These are phyloP conservation scores for Cunninghamia lanceolata DNA, from an alignment of 75 land plant species.

Conservation along the genomic window DNA sequence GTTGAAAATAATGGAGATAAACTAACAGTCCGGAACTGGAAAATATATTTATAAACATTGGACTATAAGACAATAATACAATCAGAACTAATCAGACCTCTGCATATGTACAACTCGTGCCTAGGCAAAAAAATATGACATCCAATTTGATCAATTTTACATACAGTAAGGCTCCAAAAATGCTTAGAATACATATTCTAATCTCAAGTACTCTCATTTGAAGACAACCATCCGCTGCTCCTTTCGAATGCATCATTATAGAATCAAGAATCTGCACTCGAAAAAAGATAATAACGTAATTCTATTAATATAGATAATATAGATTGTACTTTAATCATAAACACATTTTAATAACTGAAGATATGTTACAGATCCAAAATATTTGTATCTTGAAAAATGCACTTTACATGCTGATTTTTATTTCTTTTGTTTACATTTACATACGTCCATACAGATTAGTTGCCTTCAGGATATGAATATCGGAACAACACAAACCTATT, in stretches of 20 bases:
- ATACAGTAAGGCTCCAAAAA: not conserved
- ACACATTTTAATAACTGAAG: not conserved
- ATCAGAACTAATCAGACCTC: not conserved
- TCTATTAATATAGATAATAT: no score
- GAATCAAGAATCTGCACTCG: not conserved
- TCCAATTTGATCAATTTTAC: not conserved
- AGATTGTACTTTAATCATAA: not conserved
- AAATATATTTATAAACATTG: not conserved
- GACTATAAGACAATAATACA: not conserved
- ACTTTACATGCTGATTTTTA: not conserved
- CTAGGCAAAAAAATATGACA: not conserved
- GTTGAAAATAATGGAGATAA: not conserved
- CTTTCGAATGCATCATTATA: not conserved
- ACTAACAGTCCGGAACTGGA: not conserved
- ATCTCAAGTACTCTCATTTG: not conserved
- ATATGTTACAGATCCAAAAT: not conserved
- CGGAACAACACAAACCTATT: not conserved
- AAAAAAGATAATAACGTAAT: not conserved
- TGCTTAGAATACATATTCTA: not conserved
- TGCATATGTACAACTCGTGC: constrained; percentile 6
- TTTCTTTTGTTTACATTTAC: not conserved
- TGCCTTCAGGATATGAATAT: not conserved
- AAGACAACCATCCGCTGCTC: not conserved
- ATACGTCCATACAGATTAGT: not conserved
- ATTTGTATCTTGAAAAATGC: not conserved